A percentile compares a stretch with the other conserved stretches of the same genome.
Conservation (phyloP, 2,329 filamentous ascomycete species). For the Verticillium isaacii region DNA sequence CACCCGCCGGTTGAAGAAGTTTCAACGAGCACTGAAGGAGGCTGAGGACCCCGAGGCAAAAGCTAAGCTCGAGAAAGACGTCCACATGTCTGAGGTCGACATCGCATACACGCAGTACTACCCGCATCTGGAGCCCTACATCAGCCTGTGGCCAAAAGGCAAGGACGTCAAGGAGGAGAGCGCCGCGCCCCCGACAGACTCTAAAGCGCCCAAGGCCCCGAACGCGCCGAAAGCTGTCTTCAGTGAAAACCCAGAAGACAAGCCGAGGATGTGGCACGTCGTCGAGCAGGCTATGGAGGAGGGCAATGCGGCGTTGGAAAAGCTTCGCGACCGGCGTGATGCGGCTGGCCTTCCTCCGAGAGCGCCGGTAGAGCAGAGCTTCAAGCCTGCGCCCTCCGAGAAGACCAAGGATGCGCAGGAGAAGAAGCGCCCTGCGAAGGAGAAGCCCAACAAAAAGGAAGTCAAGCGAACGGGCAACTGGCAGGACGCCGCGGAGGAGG, state of each 20-base stretch:
- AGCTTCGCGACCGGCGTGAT: conserved; percentile 48
- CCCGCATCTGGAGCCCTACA: conserved; percentile 66
- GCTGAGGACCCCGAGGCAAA: conserved; percentile 46
- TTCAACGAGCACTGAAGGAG: conserved; percentile 52
- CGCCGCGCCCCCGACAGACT: conserved; percentile 25
- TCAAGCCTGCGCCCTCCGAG: conserved; percentile 9
- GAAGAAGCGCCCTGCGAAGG: conserved; percentile 13
- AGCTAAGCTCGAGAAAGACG: conserved; percentile 45
- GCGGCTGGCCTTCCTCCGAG: conserved; percentile 16
- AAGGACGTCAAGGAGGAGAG: conserved; percentile 24
- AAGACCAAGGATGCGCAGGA: conserved; percentile 14
- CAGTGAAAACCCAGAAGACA: conserved; percentile 33
- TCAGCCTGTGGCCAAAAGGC: conserved; percentile 51
- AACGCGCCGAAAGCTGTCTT: not conserved
- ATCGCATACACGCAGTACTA: conserved; percentile 70
- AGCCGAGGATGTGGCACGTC: conserved; percentile 55
- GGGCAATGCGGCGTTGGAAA: conserved; percentile 46
- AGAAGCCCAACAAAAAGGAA: conserved; percentile 13
- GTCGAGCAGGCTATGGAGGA: conserved; percentile 62
- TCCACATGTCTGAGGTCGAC: conserved; percentile 70
- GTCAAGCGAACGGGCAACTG: conserved; percentile 29
- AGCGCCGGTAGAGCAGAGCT: conserved; percentile 2
- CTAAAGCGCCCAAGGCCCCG: conserved; percentile 14
- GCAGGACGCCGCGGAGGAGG: conserved; percentile 30
- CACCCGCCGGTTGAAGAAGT: conserved; percentile 59